Conservation (phyloP, 148 eudicot genomes). For the Rhododendron griersonianum region DNA sequence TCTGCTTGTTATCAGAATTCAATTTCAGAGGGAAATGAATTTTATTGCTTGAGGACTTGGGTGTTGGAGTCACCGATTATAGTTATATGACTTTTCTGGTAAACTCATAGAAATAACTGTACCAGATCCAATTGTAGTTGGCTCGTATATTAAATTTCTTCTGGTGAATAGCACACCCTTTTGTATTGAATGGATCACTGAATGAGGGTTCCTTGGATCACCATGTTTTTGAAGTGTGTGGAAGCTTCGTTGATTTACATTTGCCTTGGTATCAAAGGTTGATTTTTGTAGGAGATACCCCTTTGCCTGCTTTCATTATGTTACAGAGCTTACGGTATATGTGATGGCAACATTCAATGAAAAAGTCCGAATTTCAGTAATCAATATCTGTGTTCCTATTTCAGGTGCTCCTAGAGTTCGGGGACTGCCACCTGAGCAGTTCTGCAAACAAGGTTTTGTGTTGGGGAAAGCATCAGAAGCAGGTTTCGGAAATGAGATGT, state of each 20-base stretch:
- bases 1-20: not conserved
- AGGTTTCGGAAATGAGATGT: constrained; percentile 92
- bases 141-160: not conserved
- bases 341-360: not conserved
- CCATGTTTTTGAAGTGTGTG: not conserved
- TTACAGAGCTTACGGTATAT: not conserved
- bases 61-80: not conserved
- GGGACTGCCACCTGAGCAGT: constrained; percentile 52
- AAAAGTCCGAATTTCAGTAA: not conserved
- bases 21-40: not conserved
- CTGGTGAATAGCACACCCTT: not conserved
- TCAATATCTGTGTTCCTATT: constrained; percentile 4
- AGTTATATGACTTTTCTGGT: not conserved
- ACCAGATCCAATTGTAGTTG: not conserved
- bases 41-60: not conserved
- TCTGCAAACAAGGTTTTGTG: constrained; percentile 80
- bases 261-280: not conserved
- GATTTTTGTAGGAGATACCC: not conserved
- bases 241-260: not conserved
- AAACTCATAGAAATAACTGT: not conserved
- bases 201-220: not conserved
- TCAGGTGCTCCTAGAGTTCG: constrained; percentile 68
- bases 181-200: not conserved
- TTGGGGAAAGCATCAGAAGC: constrained; percentile 88
- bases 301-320: not conserved